phyloP scores from a whole-genome alignment of 176 grass and related monocot species.

The Neostapfia colusana region DNA sequence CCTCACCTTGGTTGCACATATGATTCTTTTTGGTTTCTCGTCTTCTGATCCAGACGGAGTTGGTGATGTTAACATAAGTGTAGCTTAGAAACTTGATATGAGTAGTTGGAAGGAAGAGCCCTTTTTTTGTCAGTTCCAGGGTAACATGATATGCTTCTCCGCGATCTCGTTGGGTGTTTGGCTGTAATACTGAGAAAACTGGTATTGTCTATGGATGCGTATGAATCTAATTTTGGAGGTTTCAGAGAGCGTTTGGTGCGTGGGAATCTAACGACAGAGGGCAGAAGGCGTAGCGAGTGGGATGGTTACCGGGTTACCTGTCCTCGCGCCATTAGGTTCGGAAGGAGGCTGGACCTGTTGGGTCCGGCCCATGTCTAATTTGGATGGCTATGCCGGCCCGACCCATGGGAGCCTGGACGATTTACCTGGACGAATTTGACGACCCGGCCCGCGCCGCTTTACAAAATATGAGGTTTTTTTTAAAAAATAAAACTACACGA shows the following conservation, averaged over 20 bases:
- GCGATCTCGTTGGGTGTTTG: neutral
- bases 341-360: neutral
- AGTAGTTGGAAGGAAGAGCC: slow-evolving; percentile 51
- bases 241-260: no score
- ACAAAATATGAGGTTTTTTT: no score
- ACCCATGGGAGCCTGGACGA: no score
- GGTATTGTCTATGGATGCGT: no score
- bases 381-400: neutral
- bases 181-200: no score
- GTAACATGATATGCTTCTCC: neutral
- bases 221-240: no score
- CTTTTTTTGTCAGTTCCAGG: slow-evolving; percentile 39
- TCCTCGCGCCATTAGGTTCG: no score
- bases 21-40: slow-evolving; percentile 44
- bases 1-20: slow-evolving; percentile 57
- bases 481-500: no score
- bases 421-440: no score
- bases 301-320: no score
- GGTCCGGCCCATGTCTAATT: neutral
- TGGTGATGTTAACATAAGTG: slow-evolving; percentile 45
- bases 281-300: no score
- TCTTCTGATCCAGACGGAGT: slow-evolving; percentile 20
- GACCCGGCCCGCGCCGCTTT: no score
- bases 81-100: slow-evolving; percentile 41
- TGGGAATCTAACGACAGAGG: neutral